Conservation (phyloP, 352 stramenopile genomes). For the Globisporangium irregulare region DNA sequence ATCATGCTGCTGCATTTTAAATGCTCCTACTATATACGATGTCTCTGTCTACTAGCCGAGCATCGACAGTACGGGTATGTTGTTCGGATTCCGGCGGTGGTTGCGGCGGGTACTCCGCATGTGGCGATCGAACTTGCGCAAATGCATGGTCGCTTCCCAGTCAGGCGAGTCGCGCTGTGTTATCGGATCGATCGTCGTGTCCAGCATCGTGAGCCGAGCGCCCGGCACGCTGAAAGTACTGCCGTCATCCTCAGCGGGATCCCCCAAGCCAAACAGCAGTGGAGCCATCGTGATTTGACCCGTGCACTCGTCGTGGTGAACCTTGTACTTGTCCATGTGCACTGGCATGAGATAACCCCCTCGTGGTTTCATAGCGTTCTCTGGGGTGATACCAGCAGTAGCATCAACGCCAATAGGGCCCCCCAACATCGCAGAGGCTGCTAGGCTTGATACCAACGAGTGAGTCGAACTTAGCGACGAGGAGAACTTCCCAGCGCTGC, state of each 20-base stretch:
- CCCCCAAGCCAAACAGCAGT: slow-evolving; percentile 1
- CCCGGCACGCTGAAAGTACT: background rate
- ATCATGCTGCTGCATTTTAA: background rate
- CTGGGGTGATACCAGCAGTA: background rate
- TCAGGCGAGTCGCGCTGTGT: slow-evolving; percentile 21
- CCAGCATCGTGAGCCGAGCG: slow-evolving; percentile 4
- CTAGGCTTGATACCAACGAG: background rate
- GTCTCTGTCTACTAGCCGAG: background rate
- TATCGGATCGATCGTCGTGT: slow-evolving; percentile 4
- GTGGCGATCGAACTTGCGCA: slow-evolving; percentile 67
- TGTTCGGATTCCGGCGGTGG: slow-evolving; percentile 42
- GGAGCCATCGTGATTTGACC: slow-evolving; percentile 2
- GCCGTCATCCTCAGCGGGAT: background rate
- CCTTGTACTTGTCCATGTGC: slow-evolving; percentile 51
- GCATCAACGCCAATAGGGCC: background rate
- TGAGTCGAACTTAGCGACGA: background rate
- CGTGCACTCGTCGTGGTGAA: slow-evolving; percentile 19
- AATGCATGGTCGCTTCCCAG: slow-evolving; percentile 41
- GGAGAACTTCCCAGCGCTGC: background rate
- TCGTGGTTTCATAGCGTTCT: slow-evolving; percentile 17
- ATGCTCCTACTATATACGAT: background rate
- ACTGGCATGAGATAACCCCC: slow-evolving; percentile 46
- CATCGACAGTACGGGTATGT: slow-evolving; percentile 30
- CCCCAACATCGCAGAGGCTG: background rate
- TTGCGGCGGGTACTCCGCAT: slow-evolving; percentile 65